Conservation (phyloP, 257 asterid species). For the Pogostemon cablin region DNA sequence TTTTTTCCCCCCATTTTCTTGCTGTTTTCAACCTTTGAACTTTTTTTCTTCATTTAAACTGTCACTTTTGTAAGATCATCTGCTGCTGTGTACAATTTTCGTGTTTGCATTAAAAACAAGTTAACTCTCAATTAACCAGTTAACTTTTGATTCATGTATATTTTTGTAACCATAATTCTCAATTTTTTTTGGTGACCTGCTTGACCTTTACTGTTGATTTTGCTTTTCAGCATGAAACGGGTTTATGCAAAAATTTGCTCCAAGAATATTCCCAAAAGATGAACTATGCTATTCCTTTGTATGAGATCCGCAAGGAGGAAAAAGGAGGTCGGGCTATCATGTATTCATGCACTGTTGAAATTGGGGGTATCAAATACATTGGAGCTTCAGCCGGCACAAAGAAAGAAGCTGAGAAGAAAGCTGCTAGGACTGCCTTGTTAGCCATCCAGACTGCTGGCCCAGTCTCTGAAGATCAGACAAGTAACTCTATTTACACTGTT, state of each 20-base stretch:
- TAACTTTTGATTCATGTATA: not conserved
- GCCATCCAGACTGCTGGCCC: slow-evolving; percentile 71
- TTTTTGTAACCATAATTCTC: not conserved
- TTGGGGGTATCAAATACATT: slow-evolving; percentile 75
- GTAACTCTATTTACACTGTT: slow-evolving; percentile 64
- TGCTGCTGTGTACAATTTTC: not conserved
- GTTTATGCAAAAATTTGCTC: slow-evolving; percentile 87
- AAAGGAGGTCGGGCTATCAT: slow-evolving; percentile 40
- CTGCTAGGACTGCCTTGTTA: slow-evolving; percentile 89
- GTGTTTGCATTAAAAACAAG: not conserved
- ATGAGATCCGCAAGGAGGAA: slow-evolving; percentile 59
- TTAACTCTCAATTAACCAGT: not conserved
- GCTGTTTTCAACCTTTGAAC: not conserved
- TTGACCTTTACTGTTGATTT: slow-evolving; percentile 10
- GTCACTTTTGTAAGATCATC: not conserved
- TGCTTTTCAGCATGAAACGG: slow-evolving; percentile 84
- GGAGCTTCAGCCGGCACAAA: slow-evolving; percentile 85
- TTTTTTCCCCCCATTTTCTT: not conserved
- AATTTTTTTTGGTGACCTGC: not conserved
- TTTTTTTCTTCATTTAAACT: slow-evolving; percentile 6
- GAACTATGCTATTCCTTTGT: slow-evolving; percentile 82
- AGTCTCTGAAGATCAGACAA: slow-evolving; percentile 35
- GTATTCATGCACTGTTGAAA: slow-evolving; percentile 68
- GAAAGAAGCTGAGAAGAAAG: slow-evolving; percentile 93
- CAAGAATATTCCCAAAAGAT: slow-evolving; percentile 97